Percentiles rank a stretch among this genome's conserved stretches.
These are phyloP conservation scores for Fusarium devonianum DNA, from an alignment of 2,329 filamentous ascomycete genomes.

Conservation along the genomic window DNA sequence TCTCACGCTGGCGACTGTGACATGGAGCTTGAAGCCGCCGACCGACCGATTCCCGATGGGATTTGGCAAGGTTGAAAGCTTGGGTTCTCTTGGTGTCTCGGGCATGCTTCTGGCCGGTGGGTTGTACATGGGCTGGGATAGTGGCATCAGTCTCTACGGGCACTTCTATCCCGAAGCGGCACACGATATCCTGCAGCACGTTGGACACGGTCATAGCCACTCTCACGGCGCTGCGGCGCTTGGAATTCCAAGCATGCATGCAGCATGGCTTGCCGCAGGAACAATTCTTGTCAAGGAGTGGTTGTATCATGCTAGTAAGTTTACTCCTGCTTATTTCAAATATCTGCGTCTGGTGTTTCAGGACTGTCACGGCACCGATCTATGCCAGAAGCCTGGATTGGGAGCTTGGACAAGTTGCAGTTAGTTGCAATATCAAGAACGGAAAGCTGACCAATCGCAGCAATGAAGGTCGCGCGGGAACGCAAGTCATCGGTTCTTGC, in stretches of 20 bases:
- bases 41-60: conserved; percentile 85
- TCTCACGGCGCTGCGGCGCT: conserved; percentile 56
- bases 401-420: neutral
- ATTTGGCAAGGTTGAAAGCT: conserved; percentile 96
- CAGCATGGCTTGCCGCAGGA: conserved; percentile 90
- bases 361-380: neutral
- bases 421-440: conserved; percentile 1
- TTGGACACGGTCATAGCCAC: conserved; percentile 70
- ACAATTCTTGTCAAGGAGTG: conserved; percentile 95
- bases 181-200: conserved; percentile 69
- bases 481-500: conserved; percentile 95
- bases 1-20: conserved; percentile 91
- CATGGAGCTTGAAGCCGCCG: conserved; percentile 87
- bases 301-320: conserved; percentile 94
- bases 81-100: conserved; percentile 92
- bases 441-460: conserved; percentile 55
- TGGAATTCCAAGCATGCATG: conserved; percentile 82
- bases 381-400: neutral
- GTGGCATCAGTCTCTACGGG: conserved; percentile 69
- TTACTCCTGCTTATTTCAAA: neutral
- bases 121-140: conserved; percentile 88
- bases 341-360: neutral
- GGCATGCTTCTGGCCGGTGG: conserved; percentile 89
- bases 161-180: conserved; percentile 75
- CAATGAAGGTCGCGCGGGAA: conserved; percentile 93